Evolutionary conservation across 73 alveolate species (phyloP).

Genomic region (Tetrahymena thermophila): DNA sequence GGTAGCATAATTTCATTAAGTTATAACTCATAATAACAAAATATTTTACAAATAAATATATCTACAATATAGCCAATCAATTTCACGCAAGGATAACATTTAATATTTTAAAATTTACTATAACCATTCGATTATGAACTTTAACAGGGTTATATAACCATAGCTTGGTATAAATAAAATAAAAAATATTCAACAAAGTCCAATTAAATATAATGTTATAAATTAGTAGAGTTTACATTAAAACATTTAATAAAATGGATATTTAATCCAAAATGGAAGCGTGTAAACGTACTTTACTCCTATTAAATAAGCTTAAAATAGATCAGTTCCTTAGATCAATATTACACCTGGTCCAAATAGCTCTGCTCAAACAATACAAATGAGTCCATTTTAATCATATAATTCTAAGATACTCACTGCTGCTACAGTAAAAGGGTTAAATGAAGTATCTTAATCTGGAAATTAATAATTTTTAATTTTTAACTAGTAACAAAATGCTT

Average conservation of each 20-base stretch:
- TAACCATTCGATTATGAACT: background rate
- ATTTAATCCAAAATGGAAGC: background rate
- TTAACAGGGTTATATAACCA: background rate
- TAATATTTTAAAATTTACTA: no score
- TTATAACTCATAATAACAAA: no score
- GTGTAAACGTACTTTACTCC: background rate
- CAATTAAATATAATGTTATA: background rate
- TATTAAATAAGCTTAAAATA: background rate
- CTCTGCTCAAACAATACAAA: background rate
- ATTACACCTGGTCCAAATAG: background rate
- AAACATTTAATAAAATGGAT: background rate
- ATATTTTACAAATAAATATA: no score
- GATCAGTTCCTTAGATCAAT: background rate
- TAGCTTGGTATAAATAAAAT: background rate
- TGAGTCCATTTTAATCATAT: background rate
- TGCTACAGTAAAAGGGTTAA: background rate
- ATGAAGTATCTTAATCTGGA: background rate
- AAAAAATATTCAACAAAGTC: background rate
- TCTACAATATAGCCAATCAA: no score
- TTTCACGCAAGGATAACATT: no score
- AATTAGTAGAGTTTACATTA: background rate
- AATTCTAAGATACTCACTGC: background rate
- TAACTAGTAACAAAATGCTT: background rate
- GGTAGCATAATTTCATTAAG: no score
- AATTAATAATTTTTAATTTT: background rate